Evolutionary conservation across 1,284 basidiomycete species (phyloP), one percentile per base, ranked within the genome.

Genomic region (Phylloboletellus chloephorus): DNA sequence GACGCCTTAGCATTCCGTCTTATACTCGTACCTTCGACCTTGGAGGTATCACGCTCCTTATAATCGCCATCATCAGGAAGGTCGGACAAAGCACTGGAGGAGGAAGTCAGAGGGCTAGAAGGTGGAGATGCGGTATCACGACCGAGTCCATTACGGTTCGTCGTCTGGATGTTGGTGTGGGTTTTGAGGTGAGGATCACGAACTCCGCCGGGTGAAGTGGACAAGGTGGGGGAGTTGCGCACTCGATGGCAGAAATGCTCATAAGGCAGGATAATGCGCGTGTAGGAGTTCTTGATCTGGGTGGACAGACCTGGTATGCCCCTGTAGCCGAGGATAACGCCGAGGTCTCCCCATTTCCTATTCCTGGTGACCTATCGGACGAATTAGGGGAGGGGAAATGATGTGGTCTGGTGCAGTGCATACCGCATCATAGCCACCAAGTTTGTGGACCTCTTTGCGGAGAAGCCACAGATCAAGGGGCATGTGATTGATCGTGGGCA

Each of bases 381-480:
- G 37, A 46, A 46, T 57, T 41, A 58, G 51, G 57, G 46, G 51
- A 54, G 44, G 16, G 21, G 48, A 53, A 54, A 41, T 51, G 51
- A 43, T 21, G 47, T 41, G 48, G 47, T 41, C 38, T 24, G 49
- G 41, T 35, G 39, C 28, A 43, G 37, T 30, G 65, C 78, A 64
- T 67, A 94, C 89, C 50, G 74, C 74, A 41, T 91, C 84, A 62
- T 86, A 88, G 31, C 95, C 95, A 40, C 95, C 95, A 30, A 87
- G 64, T 52, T 82, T 82, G 41, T 87, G 82, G 21, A 98, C 92
- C 63, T 94, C 91, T 63, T 90, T 94, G 49, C 93, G 78, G 48
- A 99, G 69, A 42, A 84, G 74, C 86, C 93, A 98, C 8, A 98
- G 72, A 70, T 98, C 94, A 43, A 98, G 71, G 1, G 92, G 78